phyloP scores from a whole-genome alignment of 1,139 yeast genomes.

The Suhomyces chickasaworum region DNA sequence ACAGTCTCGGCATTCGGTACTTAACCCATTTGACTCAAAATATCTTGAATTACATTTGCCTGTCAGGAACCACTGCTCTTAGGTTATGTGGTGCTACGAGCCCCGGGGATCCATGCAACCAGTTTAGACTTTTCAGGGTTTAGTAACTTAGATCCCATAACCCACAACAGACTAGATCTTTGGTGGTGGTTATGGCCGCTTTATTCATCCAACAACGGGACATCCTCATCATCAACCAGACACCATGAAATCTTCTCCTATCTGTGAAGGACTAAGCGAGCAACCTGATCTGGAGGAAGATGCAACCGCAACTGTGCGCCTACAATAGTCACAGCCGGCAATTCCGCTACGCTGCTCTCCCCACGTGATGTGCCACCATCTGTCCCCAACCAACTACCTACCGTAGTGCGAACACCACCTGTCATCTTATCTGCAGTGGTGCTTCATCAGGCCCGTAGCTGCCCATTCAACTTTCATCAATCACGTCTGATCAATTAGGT shows the following conservation, averaged over 20 bases:
- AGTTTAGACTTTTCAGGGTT: constrained; percentile 3
- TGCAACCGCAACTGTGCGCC: constrained; percentile 2
- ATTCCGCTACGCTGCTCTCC: neutral
- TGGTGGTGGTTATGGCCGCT: neutral
- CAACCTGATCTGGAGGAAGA: neutral
- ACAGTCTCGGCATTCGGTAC: neutral
- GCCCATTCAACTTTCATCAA: neutral
- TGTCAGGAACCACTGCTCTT: constrained; percentile 1
- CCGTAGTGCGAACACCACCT: neutral
- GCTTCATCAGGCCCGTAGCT: neutral
- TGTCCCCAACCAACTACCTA: neutral
- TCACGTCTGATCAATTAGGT: neutral
- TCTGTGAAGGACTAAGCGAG: neutral
- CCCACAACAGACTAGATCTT: neutral
- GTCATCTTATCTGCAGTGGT: neutral
- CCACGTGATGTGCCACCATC: neutral
- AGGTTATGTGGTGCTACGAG: constrained; percentile 1
- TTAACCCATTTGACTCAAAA: constrained; percentile 1
- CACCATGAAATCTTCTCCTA: no score
- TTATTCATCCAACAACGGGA: no score
- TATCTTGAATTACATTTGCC: neutral
- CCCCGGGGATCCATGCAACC: neutral
- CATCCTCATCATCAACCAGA: neutral
- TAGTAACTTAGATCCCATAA: constrained; percentile 2
- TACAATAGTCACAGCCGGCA: neutral